These are phyloP conservation scores for Moesziomyces antarcticus DNA, from an alignment of 1,284 basidiomycete species.

Conservation along the genomic window DNA sequence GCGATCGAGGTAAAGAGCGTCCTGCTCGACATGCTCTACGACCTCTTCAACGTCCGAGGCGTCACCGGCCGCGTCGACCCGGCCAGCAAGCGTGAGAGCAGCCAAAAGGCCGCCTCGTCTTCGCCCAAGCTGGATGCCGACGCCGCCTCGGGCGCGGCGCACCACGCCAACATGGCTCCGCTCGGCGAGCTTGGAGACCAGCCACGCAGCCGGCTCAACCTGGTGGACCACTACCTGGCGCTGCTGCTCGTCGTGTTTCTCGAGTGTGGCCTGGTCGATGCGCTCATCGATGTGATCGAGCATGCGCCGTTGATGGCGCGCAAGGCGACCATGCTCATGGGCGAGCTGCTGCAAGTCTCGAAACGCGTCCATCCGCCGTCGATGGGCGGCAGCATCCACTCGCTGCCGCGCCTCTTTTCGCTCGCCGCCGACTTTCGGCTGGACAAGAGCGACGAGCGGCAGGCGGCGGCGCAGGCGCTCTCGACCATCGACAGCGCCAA, in stretches of 20 bases:
- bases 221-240: slow-evolving; percentile 92
- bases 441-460: slow-evolving; percentile 71
- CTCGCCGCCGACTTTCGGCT: slow-evolving; percentile 78
- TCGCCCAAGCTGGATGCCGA: slow-evolving; percentile 21
- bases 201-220: slow-evolving; percentile 73
- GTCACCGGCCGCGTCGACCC: slow-evolving; percentile 32
- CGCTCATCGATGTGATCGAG: slow-evolving; percentile 60
- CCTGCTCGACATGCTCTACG: slow-evolving; percentile 90
- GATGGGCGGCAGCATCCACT: slow-evolving; percentile 82
- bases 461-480: slow-evolving; percentile 84
- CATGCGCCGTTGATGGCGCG: slow-evolving; percentile 38
- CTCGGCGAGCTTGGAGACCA: slow-evolving; percentile 47
- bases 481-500: slow-evolving; percentile 91
- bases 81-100: slow-evolving; percentile 46
- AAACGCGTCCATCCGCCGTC: slow-evolving; percentile 87
- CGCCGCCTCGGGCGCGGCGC: background rate
- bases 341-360: slow-evolving; percentile 86
- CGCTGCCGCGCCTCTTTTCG: slow-evolving; percentile 85
- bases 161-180: slow-evolving; percentile 11
- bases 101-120: slow-evolving; percentile 18
- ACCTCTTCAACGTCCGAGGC: slow-evolving; percentile 76
- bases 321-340: slow-evolving; percentile 86
- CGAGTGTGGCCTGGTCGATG: slow-evolving; percentile 78
- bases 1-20: slow-evolving; percentile 76
- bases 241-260: slow-evolving; percentile 87